Conservation (phyloP, 148 eudicot genomes). For the Amaranthus cruentus region DNA sequence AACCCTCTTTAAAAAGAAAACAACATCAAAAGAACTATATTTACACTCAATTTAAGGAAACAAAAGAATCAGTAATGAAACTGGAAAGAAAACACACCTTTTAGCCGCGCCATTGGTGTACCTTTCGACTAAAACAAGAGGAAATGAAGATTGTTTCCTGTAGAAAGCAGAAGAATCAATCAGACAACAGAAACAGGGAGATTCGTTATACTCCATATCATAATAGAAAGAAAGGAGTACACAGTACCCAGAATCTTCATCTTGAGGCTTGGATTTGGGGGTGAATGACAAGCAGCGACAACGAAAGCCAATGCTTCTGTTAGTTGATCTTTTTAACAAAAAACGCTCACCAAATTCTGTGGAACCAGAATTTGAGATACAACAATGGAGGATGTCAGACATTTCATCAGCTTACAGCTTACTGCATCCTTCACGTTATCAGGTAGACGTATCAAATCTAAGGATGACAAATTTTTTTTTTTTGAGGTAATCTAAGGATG, state of each 20-base stretch:
- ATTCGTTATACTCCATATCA: not conserved
- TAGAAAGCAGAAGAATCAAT: constrained; percentile 19
- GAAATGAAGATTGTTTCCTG: constrained; percentile 35
- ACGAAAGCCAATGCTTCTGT: not conserved
- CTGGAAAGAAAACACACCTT: constrained; percentile 38
- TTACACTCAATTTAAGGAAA: not conserved
- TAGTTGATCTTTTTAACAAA: constrained; percentile 9
- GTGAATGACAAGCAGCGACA: constrained; percentile 17
- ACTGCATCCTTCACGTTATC: not conserved
- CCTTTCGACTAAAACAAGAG: constrained; percentile 62
- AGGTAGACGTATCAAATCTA: too few species aligned
- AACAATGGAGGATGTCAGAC: constrained; percentile 16
- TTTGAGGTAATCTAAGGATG: too few species aligned
- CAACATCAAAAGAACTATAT: not conserved
- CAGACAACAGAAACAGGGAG: not conserved
- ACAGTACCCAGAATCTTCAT: constrained; percentile 19
- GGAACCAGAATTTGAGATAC: constrained; percentile 1
- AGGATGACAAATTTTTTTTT: too few species aligned
- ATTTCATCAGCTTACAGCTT: not conserved
- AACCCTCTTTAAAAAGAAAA: not conserved
- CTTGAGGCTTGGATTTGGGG: constrained; percentile 17
- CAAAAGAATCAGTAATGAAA: constrained; percentile 1
- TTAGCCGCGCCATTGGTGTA: constrained; percentile 67
- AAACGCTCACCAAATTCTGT: not conserved
- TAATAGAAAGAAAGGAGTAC: not conserved